These are phyloP conservation scores for Neofusicoccum cordaticola DNA, from an alignment of 2,329 filamentous ascomycete genomes.

Conservation along the genomic window DNA sequence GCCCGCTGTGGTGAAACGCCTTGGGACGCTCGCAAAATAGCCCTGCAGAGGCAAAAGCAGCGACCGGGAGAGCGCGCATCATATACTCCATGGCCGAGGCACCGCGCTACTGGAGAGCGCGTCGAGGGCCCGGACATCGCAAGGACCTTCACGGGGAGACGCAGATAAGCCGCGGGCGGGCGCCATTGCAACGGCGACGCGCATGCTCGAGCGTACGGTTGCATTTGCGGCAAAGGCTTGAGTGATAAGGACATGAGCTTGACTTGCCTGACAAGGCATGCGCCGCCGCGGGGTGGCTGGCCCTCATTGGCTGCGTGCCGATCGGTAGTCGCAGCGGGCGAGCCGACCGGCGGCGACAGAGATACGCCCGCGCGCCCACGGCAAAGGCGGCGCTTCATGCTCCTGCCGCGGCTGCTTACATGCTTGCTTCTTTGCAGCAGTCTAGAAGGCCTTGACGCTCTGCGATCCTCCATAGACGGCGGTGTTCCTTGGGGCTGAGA, in stretches of 20 bases:
- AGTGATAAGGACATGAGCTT: neutral
- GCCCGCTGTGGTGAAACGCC: neutral
- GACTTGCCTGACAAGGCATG: slow-evolving; percentile 7
- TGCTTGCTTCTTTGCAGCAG: neutral
- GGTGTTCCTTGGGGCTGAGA: too few species aligned
- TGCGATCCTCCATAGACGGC: too few species aligned
- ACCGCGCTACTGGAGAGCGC: neutral
- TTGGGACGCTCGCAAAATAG: neutral
- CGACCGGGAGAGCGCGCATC: neutral
- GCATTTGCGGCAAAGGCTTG: neutral
- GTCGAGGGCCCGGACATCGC: neutral
- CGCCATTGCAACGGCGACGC: neutral
- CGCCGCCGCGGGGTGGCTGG: neutral
- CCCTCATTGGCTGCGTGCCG: neutral
- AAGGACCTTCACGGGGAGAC: neutral
- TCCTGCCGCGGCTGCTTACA: neutral
- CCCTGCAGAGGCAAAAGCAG: neutral
- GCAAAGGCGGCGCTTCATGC: neutral
- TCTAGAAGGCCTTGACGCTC: neutral
- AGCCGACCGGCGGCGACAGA: neutral
- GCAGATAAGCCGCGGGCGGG: neutral
- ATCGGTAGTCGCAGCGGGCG: neutral
- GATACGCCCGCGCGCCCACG: neutral
- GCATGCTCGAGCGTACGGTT: neutral
- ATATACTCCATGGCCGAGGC: neutral